Percentiles rank a stretch among this genome's conserved stretches.
These are phyloP conservation scores for Tricholoma terreum DNA, from an alignment of 768 basidiomycete species.

Conservation along the genomic window DNA sequence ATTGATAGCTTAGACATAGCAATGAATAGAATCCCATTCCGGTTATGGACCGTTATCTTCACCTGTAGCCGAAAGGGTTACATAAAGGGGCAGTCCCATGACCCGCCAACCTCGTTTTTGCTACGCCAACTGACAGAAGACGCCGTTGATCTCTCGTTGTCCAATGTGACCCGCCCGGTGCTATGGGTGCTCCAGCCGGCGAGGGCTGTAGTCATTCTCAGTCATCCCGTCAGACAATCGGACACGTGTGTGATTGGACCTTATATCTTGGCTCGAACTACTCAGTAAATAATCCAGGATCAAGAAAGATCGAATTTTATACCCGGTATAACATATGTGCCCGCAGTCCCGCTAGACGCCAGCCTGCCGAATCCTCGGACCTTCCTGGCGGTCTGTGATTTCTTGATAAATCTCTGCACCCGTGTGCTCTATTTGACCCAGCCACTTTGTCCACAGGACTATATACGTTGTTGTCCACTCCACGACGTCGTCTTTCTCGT, in stretches of 20 bases:
- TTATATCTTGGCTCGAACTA: not conserved
- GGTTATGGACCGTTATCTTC: no score
- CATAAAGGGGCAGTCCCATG: no score
- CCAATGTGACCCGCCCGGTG: not conserved
- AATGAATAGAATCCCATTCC: no score
- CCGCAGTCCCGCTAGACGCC: not conserved
- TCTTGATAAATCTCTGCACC: constrained; percentile 7
- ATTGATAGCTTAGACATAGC: no score
- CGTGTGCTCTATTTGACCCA: not conserved
- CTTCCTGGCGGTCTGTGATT: not conserved
- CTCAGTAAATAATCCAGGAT: not conserved
- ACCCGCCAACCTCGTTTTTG: not conserved
- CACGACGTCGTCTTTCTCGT: constrained; percentile 15
- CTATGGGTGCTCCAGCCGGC: not conserved
- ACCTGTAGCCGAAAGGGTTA: no score
- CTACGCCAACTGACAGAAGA: not conserved
- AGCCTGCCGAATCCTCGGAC: not conserved
- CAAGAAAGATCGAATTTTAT: not conserved
- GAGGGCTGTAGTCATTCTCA: not conserved
- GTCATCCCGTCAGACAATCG: no score
- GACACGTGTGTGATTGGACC: not conserved
- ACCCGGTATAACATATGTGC: not conserved
- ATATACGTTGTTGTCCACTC: not conserved
- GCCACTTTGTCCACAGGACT: not conserved
- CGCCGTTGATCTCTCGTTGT: not conserved